phyloP scores from a whole-genome alignment of 2,329 filamentous ascomycete genomes.

The Blastomyces emzantsi region DNA sequence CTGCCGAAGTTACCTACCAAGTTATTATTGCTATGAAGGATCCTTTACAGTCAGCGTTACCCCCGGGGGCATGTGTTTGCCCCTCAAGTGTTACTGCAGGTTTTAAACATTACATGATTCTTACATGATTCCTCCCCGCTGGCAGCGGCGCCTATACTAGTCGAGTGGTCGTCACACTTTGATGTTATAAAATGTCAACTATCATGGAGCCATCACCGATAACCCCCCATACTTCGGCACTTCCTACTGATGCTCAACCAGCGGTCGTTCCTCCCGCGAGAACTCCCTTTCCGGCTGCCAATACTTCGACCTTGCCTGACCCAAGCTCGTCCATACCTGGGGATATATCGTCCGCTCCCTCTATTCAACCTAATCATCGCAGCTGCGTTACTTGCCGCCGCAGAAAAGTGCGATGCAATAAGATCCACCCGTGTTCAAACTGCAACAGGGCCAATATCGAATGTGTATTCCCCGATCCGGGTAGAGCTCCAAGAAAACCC shows the following conservation, averaged over 20 bases:
- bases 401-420: constrained; percentile 43
- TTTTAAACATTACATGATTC: not conserved
- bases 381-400: constrained; percentile 42
- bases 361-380: constrained; percentile 27
- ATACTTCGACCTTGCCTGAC: not conserved
- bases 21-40: not conserved
- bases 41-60: not conserved
- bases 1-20: too few relatives aligned
- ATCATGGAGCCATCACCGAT: not conserved
- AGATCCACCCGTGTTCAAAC: constrained; percentile 41
- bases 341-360: constrained; percentile 19
- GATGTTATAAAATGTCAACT: not conserved
- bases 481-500: constrained; percentile 50
- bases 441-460: constrained; percentile 45
- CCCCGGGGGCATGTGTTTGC: too few relatives aligned
- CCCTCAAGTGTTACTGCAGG: too few relatives aligned
- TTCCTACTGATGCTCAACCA: not conserved
- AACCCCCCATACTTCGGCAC: not conserved
- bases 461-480: constrained; percentile 54
- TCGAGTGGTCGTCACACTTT: not conserved
- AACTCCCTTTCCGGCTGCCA: not conserved
- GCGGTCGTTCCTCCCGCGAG: not conserved
- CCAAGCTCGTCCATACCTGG: constrained; percentile 18
- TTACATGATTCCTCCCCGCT: not conserved
- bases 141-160: not conserved